Evolutionary conservation across 768 basidiomycete species (phyloP), one percentile per base, ranked within the genome.

Genomic region (Tylopilus sp.): DNA sequence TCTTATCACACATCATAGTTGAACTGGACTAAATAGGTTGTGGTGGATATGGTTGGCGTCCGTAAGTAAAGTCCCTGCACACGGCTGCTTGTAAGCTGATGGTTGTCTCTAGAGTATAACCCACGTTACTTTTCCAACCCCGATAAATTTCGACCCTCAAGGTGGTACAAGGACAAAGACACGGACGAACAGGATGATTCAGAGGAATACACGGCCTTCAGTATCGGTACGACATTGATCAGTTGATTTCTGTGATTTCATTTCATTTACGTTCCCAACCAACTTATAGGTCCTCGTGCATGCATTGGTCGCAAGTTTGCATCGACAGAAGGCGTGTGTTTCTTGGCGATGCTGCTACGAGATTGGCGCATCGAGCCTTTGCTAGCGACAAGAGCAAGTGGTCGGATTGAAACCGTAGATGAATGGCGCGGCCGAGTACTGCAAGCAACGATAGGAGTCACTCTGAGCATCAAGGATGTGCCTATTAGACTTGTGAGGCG

Each of bases 271-370:
- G n/a, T 11, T 20, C 20, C 11, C 9, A 41, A 51, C 40, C 13
- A 41, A 51, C 40, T 11, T 53, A 22, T 53, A 74, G 78, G 78
- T 42, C 79, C 79, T 26, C 74, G 80, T 15, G 58, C 63, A 15
- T 85, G 82, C 53, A 65, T 82, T 12, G 82, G 82, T 5, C 69
- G 78, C 25, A 79, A 74, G 53, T 84, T 85, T 56, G 79, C 82
- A 3, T 70, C 73, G 1, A 73, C 70, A 0, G 80, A 84, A 58
- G 70, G 73, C 2, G 73, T 83, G 17, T 75, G 73, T 44, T 79
- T 83, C 69, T 70, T 84, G 18, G 72, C 79, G 1, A 64, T 72
- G 57, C 58, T 83, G 8, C 62, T 82, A 20, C 70, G 78, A 17
- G 81, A 83, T 40, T 83, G 76, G 76, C 71, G 65, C 25, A 60